Evolutionary conservation across 2,329 filamentous ascomycete genomes (phyloP), one percentile per base, ranked within the genome.

Genomic region (Penicillium capsulatum): DNA sequence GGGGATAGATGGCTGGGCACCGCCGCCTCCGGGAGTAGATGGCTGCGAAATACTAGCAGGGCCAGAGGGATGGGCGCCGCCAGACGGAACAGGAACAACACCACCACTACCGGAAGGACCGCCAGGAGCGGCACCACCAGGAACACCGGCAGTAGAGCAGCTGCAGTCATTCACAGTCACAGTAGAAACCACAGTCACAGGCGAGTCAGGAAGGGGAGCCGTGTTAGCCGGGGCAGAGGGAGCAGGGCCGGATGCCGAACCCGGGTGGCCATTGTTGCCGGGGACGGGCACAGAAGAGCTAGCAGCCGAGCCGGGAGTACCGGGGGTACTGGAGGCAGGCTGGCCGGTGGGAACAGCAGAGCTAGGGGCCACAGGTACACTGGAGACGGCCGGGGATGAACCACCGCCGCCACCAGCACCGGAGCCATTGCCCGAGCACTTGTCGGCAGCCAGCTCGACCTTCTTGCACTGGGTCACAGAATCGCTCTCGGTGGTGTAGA

Each of bases 401-500:
- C 50, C 44, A n/a, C 34, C 19, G 30, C 52, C 45, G 34, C 53
- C 34, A 17, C 51, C 46, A 35, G 53, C 34, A 17, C 46, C 40
- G 28, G 53, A 30, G 29, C 50, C 50, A 10, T 50, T 42, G 35
- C 44, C 48, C 7, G 57, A 55, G 58, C 68, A 71, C 26, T 54
- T 54, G 43, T 67, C 63, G 8, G 67, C 64, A 10, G 28, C 57
- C 27, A 70, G 34, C 7, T 46, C 36, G 34, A 70, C 51, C 13
- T 53, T 45, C 38, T 55, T 49, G 57, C 70, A 66, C 38, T 51
- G 38, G 36, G 61, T 62, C 14, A 64, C 52, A 46, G 53, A 50
- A 2, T 45, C 34, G 42, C 60, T 57, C 45, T 60, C 50, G 35
- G 53, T 55, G n/a, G 58, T 68, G 47, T 70, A 70, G 49, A 72